phyloP scores from a whole-genome alignment of 2,329 filamentous ascomycete genomes.

The Aspergillus unguis region DNA sequence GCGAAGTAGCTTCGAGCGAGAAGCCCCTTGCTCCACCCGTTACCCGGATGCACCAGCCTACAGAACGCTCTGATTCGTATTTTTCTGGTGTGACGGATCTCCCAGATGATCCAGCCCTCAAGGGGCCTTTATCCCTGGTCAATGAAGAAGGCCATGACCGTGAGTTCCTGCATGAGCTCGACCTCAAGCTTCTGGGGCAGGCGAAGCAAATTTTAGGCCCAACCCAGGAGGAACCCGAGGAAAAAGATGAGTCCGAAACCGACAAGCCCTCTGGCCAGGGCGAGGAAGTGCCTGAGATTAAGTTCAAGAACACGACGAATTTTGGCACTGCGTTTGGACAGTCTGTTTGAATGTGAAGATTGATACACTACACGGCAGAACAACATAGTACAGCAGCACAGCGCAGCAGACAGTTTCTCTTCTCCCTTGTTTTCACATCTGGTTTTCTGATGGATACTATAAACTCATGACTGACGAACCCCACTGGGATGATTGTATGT shows the following conservation, averaged over 20 bases:
- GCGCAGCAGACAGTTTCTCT: neutral
- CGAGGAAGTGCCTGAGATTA: constrained; percentile 37
- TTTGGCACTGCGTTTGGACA: constrained; percentile 48
- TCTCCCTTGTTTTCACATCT: constrained; percentile 8
- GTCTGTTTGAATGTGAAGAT: constrained; percentile 10
- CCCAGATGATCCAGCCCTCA: constrained; percentile 43
- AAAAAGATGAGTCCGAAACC: constrained; percentile 20
- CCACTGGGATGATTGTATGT: constrained; percentile 3
- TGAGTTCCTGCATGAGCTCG: constrained; percentile 41
- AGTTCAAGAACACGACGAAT: constrained; percentile 45
- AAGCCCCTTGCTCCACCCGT: constrained; percentile 34
- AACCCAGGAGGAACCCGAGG: constrained; percentile 19
- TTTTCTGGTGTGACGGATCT: constrained; percentile 36
- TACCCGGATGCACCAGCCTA: constrained; percentile 29
- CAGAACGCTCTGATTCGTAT: constrained; percentile 41
- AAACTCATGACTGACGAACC: constrained; percentile 6
- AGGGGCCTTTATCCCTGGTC: constrained; percentile 42
- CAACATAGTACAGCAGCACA: neutral
- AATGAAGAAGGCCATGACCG: constrained; percentile 41
- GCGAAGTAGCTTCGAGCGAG: constrained; percentile 17
- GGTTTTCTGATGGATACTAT: constrained; percentile 7
- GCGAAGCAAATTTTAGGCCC: constrained; percentile 32
- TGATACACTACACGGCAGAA: too few species aligned
- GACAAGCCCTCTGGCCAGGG: constrained; percentile 23
- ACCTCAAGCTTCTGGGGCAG: constrained; percentile 43